These are phyloP conservation scores for Suillus americanus DNA, from an alignment of 768 basidiomycete genomes.

Conservation along the genomic window DNA sequence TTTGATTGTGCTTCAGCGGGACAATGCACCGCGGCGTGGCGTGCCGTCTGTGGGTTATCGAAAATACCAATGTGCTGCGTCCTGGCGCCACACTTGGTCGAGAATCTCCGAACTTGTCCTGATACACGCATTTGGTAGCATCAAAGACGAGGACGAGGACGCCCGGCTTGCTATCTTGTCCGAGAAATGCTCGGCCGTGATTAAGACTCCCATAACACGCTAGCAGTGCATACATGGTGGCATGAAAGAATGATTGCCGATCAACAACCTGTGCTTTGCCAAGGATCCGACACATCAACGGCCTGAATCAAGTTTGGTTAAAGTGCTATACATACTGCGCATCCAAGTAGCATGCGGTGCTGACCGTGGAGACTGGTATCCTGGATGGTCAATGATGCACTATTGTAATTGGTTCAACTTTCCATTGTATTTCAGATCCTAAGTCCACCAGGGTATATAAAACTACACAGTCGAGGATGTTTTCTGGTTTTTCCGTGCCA, in stretches of 20 bases:
- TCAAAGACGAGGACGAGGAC: not conserved
- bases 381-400: not conserved
- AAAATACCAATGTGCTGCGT: not conserved
- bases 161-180: not conserved
- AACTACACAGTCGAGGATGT: not conserved
- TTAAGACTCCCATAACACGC: not conserved
- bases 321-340: conserved; percentile 2
- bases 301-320: conserved; percentile 1
- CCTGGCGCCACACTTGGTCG: not conserved
- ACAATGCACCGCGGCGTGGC: not conserved
- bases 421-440: not conserved
- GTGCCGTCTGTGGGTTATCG: not conserved
- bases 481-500: not conserved
- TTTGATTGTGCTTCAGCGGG: not conserved
- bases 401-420: not conserved
- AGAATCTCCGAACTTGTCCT: not conserved
- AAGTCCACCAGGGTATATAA: not conserved
- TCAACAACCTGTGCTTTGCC: not conserved
- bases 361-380: not conserved
- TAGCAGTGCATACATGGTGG: not conserved
- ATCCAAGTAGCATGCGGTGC: not conserved
- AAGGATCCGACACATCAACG: not conserved
- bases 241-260: not conserved
- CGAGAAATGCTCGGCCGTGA: not conserved
- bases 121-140: not conserved